Percentiles rank a stretch among this genome's conserved stretches.
Conservation (phyloP, 2,329 filamentous ascomycete species). For the Alternaria ventricosa region DNA sequence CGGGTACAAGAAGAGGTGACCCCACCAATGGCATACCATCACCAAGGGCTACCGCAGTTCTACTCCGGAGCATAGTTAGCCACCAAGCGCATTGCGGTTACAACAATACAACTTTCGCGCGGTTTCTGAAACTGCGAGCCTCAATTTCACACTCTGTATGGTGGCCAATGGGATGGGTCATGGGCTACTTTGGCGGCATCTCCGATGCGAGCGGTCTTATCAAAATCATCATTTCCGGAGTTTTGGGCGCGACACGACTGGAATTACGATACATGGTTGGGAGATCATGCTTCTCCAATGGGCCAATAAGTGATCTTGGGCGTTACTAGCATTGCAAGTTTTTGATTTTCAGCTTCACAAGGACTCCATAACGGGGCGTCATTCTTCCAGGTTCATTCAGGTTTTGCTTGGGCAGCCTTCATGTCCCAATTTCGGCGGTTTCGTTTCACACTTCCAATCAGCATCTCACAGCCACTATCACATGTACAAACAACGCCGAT, state of each 20-base stretch:
- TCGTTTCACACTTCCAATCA: background rate
- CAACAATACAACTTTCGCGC: background rate
- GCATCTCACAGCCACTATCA: slow-evolving; percentile 10
- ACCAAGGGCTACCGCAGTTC: slow-evolving; percentile 36
- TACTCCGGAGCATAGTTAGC: slow-evolving; percentile 34
- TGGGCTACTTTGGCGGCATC: background rate
- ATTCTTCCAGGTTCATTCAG: background rate
- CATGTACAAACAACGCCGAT: slow-evolving; percentile 24
- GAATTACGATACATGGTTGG: slow-evolving; percentile 1
- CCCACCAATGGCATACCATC: slow-evolving; percentile 37
- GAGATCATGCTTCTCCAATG: background rate
- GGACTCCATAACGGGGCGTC: background rate
- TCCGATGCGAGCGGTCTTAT: background rate
- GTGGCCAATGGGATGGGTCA: background rate
- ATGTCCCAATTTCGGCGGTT: slow-evolving; percentile 2
- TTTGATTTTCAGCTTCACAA: background rate
- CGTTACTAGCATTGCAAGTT: background rate
- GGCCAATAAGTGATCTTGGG: background rate
- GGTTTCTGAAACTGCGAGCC: background rate
- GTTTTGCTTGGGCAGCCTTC: background rate
- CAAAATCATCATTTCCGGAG: slow-evolving; percentile 6
- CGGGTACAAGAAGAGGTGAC: slow-evolving; percentile 46
- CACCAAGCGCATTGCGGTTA: background rate
- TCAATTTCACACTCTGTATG: background rate
- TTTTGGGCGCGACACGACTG: slow-evolving; percentile 5